phyloP scores from a whole-genome alignment of 805 yeast genomes.

The Nakazawaea holstii region DNA sequence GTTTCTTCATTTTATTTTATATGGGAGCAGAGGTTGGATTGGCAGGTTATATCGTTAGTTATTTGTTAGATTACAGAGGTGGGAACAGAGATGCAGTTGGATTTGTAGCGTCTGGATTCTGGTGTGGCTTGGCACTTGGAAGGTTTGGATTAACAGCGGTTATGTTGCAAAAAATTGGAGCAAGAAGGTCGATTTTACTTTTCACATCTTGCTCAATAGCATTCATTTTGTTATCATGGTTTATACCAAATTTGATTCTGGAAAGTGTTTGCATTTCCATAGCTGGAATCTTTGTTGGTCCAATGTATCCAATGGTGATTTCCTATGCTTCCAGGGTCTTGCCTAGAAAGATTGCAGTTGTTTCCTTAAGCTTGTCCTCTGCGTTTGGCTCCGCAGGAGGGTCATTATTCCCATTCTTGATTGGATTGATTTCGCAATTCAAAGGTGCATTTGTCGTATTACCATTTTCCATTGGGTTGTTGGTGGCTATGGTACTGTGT shows the following conservation, averaged over 20 bases:
- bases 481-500: slow-evolving; percentile 25
- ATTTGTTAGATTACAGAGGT: slow-evolving; percentile 48
- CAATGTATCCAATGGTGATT: slow-evolving; percentile 50
- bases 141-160: slow-evolving; percentile 43
- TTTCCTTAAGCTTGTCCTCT: slow-evolving; percentile 43
- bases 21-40: slow-evolving; percentile 66
- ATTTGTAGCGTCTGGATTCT: slow-evolving; percentile 64
- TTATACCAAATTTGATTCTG: slow-evolving; percentile 34
- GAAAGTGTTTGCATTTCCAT: slow-evolving; percentile 43
- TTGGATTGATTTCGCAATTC: slow-evolving; percentile 43
- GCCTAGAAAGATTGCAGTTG: slow-evolving; percentile 46
- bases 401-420: slow-evolving; percentile 46
- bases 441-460: slow-evolving; percentile 43
- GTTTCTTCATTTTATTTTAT: slow-evolving; percentile 53
- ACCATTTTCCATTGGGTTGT: slow-evolving; percentile 38
- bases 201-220: slow-evolving; percentile 28
- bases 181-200: slow-evolving; percentile 36
- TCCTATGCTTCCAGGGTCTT: slow-evolving; percentile 35
- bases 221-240: slow-evolving; percentile 42
- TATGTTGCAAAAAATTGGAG: slow-evolving; percentile 33
- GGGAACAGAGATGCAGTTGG: slow-evolving; percentile 46
- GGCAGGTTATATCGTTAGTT: slow-evolving; percentile 70
- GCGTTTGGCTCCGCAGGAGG: slow-evolving; percentile 57
- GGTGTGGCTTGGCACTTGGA: slow-evolving; percentile 69
- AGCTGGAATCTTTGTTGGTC: slow-evolving; percentile 62